Percentiles rank a stretch among this genome's conserved stretches.
Evolutionary conservation across 2,329 filamentous ascomycete species (phyloP).

Genomic region (Rutstroemia sp.): DNA sequence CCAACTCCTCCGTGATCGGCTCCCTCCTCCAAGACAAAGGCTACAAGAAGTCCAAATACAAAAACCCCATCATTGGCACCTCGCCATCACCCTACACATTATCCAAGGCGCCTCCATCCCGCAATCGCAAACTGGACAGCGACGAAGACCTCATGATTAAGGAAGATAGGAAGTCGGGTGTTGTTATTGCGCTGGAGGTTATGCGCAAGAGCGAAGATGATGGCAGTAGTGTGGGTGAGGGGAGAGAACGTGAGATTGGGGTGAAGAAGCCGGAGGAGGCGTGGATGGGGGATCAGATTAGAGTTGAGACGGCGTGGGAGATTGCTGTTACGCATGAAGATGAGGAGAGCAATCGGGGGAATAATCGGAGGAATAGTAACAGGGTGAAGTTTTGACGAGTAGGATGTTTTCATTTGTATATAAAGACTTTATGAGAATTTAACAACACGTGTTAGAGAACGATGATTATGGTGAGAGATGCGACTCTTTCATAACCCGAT

Average conservation of each 20-base stretch:
- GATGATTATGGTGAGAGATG: no score
- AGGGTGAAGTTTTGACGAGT: neutral
- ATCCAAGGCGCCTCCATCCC: neutral
- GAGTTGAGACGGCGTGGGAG: slow-evolving; percentile 2
- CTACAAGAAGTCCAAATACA: slow-evolving; percentile 80
- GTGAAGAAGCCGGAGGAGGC: neutral
- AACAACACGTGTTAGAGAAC: no score
- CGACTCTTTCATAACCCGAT: no score
- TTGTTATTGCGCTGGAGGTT: neutral
- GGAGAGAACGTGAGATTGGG: neutral
- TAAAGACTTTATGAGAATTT: no score
- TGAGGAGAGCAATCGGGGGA: neutral
- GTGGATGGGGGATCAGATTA: neutral
- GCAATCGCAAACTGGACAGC: neutral
- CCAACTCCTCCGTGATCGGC: slow-evolving; percentile 85
- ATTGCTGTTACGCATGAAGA: neutral
- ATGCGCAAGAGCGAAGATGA: neutral
- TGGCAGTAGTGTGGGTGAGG: neutral
- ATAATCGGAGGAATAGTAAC: neutral
- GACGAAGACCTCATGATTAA: slow-evolving; percentile 4
- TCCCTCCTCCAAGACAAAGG: slow-evolving; percentile 88
- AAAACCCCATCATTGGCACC: neutral
- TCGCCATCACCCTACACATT: neutral
- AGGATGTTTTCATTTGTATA: neutral
- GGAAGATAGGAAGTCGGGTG: neutral